Base-by-base conservation (phyloP, 352 stramenopile genomes). In the Phytopythium helicoides region DNA sequence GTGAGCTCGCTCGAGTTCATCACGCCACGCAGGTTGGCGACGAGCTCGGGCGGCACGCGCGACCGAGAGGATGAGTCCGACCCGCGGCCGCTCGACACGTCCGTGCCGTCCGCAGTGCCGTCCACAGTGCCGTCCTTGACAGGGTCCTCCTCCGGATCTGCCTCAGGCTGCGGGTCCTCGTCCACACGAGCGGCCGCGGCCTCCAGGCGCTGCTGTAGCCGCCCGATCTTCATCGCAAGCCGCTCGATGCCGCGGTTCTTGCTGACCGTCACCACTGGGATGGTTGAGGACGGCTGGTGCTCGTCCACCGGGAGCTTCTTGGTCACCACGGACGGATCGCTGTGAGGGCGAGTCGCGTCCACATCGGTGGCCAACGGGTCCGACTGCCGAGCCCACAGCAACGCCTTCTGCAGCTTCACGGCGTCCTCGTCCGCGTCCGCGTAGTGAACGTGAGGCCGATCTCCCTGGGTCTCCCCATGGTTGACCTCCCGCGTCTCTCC, bases 1-100 rank as follows among this genome's bases (percentile, higher is more conserved):
- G 72, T 77, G 7, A 87, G 60, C 39, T 91, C 80, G 15, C 71
- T 83, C 14, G 80, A 87, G 57, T 85, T 87, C 80, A 91, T 91
- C 11, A 91, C 75, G 14, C 80, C 78, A 25, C 68, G 75, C 10
- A 91, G 51, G 51, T 71, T 73, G 1, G 64, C 66, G 0, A 91
- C 64, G 37, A 87, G 70, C 23, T 86, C 76, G 15, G 72, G 55
- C 3, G 73, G 79, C 10, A 66, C 71, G 11, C 62, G 55, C 25
- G 67, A 57, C 10, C 56, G 63, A 7, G 44, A 12, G n/a, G 34
- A 26, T 25, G 44, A 18, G 22, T 47, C 40, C 40, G 40, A 12
- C 25, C 39, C 16, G 9, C 19, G 21, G 39, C 28, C 16, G 12
- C 1, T 19, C 9, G 40, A 16, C 22, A 16, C 5, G 2, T 34